Percentiles rank a stretch among this genome's conserved stretches.
phyloP scores from a whole-genome alignment of 306 rosid genomes.

The Albizia julibrissin region DNA sequence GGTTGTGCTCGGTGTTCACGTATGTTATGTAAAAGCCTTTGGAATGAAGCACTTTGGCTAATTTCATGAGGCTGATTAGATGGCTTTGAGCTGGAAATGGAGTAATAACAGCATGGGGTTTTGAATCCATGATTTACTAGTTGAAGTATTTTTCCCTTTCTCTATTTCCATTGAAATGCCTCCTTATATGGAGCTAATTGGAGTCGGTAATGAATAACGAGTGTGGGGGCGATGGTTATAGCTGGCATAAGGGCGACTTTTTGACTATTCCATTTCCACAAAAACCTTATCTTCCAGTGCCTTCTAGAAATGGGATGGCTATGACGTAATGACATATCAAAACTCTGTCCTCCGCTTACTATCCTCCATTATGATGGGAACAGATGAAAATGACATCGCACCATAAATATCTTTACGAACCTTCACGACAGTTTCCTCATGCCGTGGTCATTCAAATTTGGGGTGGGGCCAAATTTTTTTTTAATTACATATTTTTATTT shows the following conservation, averaged over 20 bases:
- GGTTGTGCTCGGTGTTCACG: not conserved
- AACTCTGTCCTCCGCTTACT: too few relatives aligned
- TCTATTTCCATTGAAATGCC: not conserved
- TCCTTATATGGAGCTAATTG: not conserved
- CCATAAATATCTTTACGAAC: not conserved
- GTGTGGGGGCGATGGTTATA: not conserved
- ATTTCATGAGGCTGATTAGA: not conserved
- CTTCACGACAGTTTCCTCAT: not conserved
- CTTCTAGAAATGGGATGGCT: not conserved
- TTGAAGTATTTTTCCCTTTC: not conserved
- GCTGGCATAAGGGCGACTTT: not conserved
- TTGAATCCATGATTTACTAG: not conserved
- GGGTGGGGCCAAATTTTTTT: too few relatives aligned
- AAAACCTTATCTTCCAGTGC: not conserved
- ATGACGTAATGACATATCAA: too few relatives aligned
- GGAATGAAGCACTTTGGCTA: not conserved
- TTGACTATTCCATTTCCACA: not conserved
- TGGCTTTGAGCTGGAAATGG: not conserved
- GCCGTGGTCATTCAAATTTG: too few relatives aligned
- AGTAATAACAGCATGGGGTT: not conserved
- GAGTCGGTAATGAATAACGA: not conserved
- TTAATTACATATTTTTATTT: too few relatives aligned
- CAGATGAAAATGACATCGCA: too few relatives aligned
- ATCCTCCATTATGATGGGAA: too few relatives aligned
- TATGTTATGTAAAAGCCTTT: not conserved